Conservation (phyloP, 1,284 basidiomycete genomes). For the Moniliella sp. region DNA sequence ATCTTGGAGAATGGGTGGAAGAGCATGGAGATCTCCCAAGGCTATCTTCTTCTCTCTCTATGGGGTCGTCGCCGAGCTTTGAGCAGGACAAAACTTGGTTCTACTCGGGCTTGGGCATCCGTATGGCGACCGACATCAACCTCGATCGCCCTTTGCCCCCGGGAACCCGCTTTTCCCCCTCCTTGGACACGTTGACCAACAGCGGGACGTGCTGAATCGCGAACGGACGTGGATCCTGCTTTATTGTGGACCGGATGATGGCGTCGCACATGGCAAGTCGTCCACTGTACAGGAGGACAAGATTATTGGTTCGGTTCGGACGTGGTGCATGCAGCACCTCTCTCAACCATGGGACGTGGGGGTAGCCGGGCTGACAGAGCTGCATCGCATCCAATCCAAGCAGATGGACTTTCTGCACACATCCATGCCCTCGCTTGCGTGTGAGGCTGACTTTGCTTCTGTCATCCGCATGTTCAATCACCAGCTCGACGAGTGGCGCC, state of each 20-base stretch:
- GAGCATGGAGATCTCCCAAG: constrained; percentile 51
- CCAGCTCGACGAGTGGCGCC: constrained; percentile 49
- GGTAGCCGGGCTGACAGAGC: constrained; percentile 15
- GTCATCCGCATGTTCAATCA: constrained; percentile 64
- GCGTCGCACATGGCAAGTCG: constrained; percentile 76
- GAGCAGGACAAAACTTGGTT: constrained; percentile 89
- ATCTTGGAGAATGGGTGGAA: constrained; percentile 53
- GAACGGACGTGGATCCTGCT: constrained; percentile 85
- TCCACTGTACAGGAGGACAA: constrained; percentile 65
- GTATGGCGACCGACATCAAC: constrained; percentile 92
- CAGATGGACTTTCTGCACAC: constrained; percentile 75
- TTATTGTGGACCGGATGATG: constrained; percentile 66
- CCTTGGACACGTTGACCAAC: constrained; percentile 40
- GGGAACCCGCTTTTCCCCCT: too few relatives aligned
- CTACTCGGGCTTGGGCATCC: constrained; percentile 38
- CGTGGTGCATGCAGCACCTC: constrained; percentile 41
- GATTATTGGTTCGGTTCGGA: constrained; percentile 53
- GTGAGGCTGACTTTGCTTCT: constrained; percentile 64
- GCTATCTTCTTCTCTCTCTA: constrained; percentile 33
- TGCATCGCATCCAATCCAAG: constrained; percentile 40
- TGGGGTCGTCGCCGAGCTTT: constrained; percentile 40
- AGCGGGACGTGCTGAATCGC: constrained; percentile 74
- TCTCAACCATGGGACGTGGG: constrained; percentile 26
- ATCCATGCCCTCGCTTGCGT: constrained; percentile 61
- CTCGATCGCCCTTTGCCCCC: too few relatives aligned